phyloP scores from a whole-genome alignment of 73 alveolate species.

The Blepharisma stoltei region DNA sequence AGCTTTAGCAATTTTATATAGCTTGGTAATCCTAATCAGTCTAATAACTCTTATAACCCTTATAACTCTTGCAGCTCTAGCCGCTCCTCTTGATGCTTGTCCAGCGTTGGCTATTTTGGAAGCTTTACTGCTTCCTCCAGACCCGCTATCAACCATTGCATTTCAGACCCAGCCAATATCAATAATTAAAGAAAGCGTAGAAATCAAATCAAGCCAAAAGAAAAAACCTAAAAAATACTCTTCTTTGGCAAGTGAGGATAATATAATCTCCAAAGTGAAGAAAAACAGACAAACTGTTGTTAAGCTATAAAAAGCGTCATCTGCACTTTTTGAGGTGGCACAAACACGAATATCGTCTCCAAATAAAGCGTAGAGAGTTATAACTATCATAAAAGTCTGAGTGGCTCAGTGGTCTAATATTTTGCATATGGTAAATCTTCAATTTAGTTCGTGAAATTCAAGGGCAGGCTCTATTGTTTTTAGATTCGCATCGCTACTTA shows the following conservation, averaged over 20 bases:
- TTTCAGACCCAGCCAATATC: slow-evolving; percentile 88
- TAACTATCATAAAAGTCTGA: slow-evolving; percentile 54
- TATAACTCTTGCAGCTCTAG: slow-evolving; percentile 66
- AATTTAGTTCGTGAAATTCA: no score
- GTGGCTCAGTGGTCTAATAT: slow-evolving; percentile 31
- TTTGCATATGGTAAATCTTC: no score
- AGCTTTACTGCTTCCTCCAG: slow-evolving; percentile 54
- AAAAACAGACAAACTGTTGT: slow-evolving; percentile 44
- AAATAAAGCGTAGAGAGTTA: slow-evolving; percentile 83
- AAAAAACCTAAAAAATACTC: slow-evolving; percentile 69
- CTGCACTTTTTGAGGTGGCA: slow-evolving; percentile 46
- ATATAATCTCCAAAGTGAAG: slow-evolving; percentile 41
- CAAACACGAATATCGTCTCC: slow-evolving; percentile 77
- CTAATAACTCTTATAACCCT: slow-evolving; percentile 65
- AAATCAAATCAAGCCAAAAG: slow-evolving; percentile 82
- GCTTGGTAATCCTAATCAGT: slow-evolving; percentile 43
- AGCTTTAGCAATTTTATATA: slow-evolving; percentile 44
- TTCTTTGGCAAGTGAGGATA: slow-evolving; percentile 39
- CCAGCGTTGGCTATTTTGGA: slow-evolving; percentile 52
- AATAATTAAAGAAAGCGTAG: slow-evolving; percentile 75
- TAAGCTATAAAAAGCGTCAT: slow-evolving; percentile 38
- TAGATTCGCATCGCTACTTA: no score
- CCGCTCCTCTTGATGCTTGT: slow-evolving; percentile 76
- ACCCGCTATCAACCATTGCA: slow-evolving; percentile 50
- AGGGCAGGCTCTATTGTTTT: no score